These are phyloP conservation scores for Amyloporia xantha DNA, from an alignment of 768 basidiomycete species.

Conservation along the genomic window DNA sequence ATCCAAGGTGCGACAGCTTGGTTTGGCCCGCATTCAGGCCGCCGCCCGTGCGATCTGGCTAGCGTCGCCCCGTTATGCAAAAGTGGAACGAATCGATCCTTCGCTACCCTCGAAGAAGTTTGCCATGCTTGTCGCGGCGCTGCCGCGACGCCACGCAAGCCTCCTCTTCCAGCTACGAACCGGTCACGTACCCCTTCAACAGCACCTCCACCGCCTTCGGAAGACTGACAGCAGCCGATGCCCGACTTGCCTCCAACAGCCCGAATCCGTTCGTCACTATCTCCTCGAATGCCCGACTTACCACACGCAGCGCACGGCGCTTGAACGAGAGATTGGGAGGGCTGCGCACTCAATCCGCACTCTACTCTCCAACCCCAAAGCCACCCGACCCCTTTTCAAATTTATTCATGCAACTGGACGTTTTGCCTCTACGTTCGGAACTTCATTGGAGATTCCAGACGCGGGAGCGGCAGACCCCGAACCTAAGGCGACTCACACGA, in stretches of 20 bases:
- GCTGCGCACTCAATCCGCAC: not conserved
- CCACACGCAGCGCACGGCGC: not conserved
- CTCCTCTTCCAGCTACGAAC: conserved; percentile 27
- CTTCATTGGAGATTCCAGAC: too few relatives aligned
- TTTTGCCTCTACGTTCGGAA: conserved; percentile 4
- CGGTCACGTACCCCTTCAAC: conserved; percentile 25
- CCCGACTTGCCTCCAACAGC: conserved; percentile 3
- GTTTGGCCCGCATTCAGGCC: not conserved
- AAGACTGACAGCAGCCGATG: conserved; percentile 4
- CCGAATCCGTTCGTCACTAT: conserved; percentile 15
- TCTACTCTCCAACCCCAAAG: conserved; percentile 3
- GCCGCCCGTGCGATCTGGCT: not conserved
- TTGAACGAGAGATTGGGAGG: not conserved
- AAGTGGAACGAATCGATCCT: not conserved
- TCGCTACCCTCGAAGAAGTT: conserved; percentile 4
- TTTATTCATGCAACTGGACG: conserved; percentile 8
- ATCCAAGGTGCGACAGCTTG: conserved; percentile 2
- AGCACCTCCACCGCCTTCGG: conserved; percentile 17
- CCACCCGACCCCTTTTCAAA: conserved; percentile 3
- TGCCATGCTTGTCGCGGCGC: not conserved
- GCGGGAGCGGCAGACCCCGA: too few relatives aligned
- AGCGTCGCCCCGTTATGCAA: not conserved
- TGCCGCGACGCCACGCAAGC: conserved; percentile 4
- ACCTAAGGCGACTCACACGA: too few relatives aligned
- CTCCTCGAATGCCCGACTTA: conserved; percentile 12